Evolutionary conservation across 1,284 basidiomycete genomes (phyloP).

Genomic region (Singerocomus rubriflavus): DNA sequence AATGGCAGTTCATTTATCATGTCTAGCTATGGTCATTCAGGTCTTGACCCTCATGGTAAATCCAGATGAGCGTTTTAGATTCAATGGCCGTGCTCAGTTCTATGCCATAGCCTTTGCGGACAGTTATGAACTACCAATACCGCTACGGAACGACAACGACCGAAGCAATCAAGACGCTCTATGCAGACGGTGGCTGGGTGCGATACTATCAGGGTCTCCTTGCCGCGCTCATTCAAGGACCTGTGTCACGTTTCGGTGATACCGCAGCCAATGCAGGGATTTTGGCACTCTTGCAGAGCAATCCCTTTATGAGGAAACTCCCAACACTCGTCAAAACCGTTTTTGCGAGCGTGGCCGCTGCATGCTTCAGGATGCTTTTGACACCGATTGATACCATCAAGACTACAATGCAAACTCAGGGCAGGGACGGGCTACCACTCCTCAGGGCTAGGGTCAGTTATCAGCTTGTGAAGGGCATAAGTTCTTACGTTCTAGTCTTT

Average conservation of each 20-base stretch:
- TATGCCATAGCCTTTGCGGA: slow-evolving; percentile 59
- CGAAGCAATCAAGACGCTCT: slow-evolving; percentile 63
- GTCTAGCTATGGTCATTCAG: slow-evolving; percentile 81
- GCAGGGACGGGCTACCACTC: slow-evolving; percentile 62
- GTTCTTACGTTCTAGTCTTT: background rate
- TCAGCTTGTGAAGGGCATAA: background rate
- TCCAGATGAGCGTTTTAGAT: slow-evolving; percentile 4
- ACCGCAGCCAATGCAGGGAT: slow-evolving; percentile 85
- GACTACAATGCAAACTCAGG: slow-evolving; percentile 90
- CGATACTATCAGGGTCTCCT: slow-evolving; percentile 82
- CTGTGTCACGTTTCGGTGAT: slow-evolving; percentile 80
- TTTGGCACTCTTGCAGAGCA: slow-evolving; percentile 69
- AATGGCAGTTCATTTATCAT: background rate
- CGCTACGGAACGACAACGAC: slow-evolving; percentile 76
- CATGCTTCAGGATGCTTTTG: slow-evolving; percentile 77
- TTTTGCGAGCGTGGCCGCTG: slow-evolving; percentile 71
- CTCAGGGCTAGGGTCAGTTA: slow-evolving; percentile 58
- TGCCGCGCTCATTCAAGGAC: slow-evolving; percentile 81
- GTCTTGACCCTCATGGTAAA: slow-evolving; percentile 79
- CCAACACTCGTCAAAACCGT: slow-evolving; percentile 64
- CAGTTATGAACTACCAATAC: slow-evolving; percentile 92
- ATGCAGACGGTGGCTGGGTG: slow-evolving; percentile 72
- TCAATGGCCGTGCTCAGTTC: slow-evolving; percentile 8
- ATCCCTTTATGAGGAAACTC: slow-evolving; percentile 61
- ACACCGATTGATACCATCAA: slow-evolving; percentile 90